A percentile compares a stretch with the other conserved stretches of the same genome.
phyloP scores from a whole-genome alignment of 768 basidiomycete genomes.

The Artomyces pyxidatus region DNA sequence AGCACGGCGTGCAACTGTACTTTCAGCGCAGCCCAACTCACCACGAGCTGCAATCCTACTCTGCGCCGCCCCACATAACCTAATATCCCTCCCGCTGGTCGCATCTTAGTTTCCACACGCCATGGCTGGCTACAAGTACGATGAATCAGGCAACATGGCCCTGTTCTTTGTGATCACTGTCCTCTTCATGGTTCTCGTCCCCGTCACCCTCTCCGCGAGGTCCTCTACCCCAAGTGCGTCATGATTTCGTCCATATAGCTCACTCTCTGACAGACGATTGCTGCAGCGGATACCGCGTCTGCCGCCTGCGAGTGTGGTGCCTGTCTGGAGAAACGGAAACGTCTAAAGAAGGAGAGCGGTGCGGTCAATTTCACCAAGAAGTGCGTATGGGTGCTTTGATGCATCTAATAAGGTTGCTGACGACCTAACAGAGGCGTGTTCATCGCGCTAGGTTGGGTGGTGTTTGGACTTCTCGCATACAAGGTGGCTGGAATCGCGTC shows the following conservation, averaged over 20 bases:
- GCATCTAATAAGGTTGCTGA: no score
- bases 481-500: constrained; percentile 47
- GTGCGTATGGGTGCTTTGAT: background rate
- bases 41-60: background rate
- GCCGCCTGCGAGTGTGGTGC: constrained; percentile 13
- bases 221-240: constrained; percentile 2
- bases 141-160: constrained; percentile 81
- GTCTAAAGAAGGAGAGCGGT: constrained; percentile 19
- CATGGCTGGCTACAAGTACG: constrained; percentile 82
- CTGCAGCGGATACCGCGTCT: constrained; percentile 6
- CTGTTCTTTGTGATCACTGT: constrained; percentile 89
- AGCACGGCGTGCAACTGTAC: background rate
- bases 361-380: constrained; percentile 10
- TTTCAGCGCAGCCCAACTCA: background rate
- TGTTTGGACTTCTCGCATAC: constrained; percentile 62
- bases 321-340: constrained; percentile 24
- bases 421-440: constrained; percentile 58
- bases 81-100: background rate
- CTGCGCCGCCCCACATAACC: background rate
- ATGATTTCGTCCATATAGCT: background rate
- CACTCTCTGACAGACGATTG: background rate
- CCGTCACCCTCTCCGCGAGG: constrained; percentile 47
- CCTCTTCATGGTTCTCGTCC: constrained; percentile 75
- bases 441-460: constrained; percentile 64
- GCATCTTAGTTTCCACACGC: constrained; percentile 11